A percentile compares a stretch with the other conserved stretches of the same genome.
phyloP scores from a whole-genome alignment of 306 rosid genomes.

The Pterocarpus macrocarpus region DNA sequence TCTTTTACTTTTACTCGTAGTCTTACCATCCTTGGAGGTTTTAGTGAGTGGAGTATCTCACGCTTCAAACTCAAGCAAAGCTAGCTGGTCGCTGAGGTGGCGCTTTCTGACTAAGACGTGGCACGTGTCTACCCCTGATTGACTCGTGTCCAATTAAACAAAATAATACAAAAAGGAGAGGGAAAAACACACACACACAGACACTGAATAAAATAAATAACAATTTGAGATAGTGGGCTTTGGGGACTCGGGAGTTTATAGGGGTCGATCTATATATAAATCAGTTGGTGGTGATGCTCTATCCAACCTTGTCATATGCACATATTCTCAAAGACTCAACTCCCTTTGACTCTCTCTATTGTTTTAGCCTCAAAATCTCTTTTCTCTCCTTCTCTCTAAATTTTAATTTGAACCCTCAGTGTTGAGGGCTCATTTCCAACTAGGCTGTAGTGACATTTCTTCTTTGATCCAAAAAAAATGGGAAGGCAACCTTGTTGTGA shows the following conservation, averaged over 20 bases:
- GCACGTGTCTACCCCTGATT: conserved; percentile 53
- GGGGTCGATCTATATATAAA: conserved; percentile 46
- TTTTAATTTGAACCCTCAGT: conserved; percentile 13
- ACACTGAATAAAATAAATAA: neutral
- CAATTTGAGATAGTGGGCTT: conserved; percentile 36
- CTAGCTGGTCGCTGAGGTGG: conserved; percentile 55
- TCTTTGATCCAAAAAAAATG: conserved; percentile 53
- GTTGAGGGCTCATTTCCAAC: neutral
- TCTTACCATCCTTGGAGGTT: neutral
- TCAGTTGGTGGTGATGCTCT: conserved; percentile 64
- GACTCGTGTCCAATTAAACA: conserved; percentile 44
- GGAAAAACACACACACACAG: neutral
- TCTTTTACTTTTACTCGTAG: neutral
- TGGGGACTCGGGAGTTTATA: conserved; percentile 38
- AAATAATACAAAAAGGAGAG: neutral
- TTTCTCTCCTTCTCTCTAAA: neutral
- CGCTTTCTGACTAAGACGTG: conserved; percentile 62
- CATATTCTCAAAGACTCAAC: conserved; percentile 33
- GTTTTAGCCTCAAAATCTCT: too few relatives aligned
- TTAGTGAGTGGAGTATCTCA: conserved; percentile 49
- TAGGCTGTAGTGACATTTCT: conserved; percentile 22
- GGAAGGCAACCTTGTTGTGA: conserved; percentile 99
- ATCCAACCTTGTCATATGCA: conserved; percentile 10
- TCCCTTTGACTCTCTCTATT: conserved; percentile 19
- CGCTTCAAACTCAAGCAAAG: conserved; percentile 70